Percentiles rank a stretch among this genome's conserved stretches.
phyloP scores from a whole-genome alignment of 495 filamentous ascomycete genomes.

The Rhizodiscina lignyota region DNA sequence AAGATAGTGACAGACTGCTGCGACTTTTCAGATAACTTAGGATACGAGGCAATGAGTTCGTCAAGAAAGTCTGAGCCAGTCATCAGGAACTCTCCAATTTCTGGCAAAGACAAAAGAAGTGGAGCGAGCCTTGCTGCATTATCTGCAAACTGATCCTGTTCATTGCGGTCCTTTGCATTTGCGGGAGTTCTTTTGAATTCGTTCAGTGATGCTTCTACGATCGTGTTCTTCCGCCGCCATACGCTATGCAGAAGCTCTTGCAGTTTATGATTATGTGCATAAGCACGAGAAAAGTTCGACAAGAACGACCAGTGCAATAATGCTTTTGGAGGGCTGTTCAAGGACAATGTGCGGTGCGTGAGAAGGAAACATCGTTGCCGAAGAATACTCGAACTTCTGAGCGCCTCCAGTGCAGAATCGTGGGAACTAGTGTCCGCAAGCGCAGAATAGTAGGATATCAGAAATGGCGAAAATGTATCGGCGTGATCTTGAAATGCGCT shows the following conservation, averaged over 20 bases:
- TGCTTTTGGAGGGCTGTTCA: constrained; percentile 23
- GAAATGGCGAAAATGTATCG: too few relatives aligned
- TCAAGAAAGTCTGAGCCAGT: constrained; percentile 77
- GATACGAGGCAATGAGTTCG: constrained; percentile 48
- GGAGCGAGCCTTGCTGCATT: constrained; percentile 30
- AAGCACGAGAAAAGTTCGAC: constrained; percentile 35
- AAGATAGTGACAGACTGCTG: constrained; percentile 44
- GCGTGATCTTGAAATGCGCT: too few relatives aligned
- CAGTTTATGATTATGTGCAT: constrained; percentile 33
- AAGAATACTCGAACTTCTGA: constrained; percentile 34
- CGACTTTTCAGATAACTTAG: constrained; percentile 36
- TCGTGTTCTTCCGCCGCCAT: constrained; percentile 27
- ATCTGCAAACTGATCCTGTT: constrained; percentile 19
- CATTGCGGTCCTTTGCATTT: constrained; percentile 31
- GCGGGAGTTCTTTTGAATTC: constrained; percentile 30
- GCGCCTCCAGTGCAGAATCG: too few relatives aligned
- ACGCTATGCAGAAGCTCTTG: constrained; percentile 23
- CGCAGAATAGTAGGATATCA: too few relatives aligned
- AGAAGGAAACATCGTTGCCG: constrained; percentile 47
- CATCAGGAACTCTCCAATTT: constrained; percentile 45
- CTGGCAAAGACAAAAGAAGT: constrained; percentile 35
- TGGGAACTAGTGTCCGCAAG: too few relatives aligned
- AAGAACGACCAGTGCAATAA: constrained; percentile 42
- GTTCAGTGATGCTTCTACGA: constrained; percentile 26
- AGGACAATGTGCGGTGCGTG: constrained; percentile 28